These are phyloP conservation scores for Nymphaea colorata DNA, from an alignment of 164 flowering plant species.

Conservation along the genomic window DNA sequence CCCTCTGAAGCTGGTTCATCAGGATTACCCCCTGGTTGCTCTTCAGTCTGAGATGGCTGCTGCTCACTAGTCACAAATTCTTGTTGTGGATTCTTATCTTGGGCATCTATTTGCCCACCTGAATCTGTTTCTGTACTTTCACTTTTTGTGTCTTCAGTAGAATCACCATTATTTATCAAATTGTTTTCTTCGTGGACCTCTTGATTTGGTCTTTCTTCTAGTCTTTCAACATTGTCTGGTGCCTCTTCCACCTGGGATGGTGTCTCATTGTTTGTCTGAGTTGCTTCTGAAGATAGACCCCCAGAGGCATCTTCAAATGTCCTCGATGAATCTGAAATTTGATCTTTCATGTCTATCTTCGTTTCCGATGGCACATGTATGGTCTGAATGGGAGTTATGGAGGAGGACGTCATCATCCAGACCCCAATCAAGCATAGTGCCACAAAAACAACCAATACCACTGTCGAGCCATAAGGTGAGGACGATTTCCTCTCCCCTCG, in stretches of 20 bases:
- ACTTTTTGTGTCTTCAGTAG: background rate
- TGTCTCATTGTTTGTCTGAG: conserved; percentile 9
- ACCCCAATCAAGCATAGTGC: conserved; percentile 88
- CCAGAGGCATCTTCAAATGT: conserved; percentile 23
- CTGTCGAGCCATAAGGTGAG: conserved; percentile 66
- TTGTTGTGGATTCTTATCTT: background rate
- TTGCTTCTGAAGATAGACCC: conserved; percentile 18
- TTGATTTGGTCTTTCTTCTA: conserved; percentile 18
- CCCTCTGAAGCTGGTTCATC: too few species aligned
- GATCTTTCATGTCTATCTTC: conserved; percentile 28
- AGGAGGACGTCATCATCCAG: conserved; percentile 96
- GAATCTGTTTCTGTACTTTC: background rate
- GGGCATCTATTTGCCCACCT: background rate
- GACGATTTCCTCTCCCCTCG: conserved; percentile 41
- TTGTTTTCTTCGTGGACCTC: background rate
- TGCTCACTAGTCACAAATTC: background rate
- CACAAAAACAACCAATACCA: conserved; percentile 62
- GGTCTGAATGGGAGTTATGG: conserved; percentile 43
- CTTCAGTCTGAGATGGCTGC: background rate
- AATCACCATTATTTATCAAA: background rate
- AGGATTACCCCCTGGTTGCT: background rate
- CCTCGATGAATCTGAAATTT: conserved; percentile 14
- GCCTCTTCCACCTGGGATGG: background rate
- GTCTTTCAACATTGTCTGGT: background rate
- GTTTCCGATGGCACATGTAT: conserved; percentile 9